Evolutionary conservation across 2,329 filamentous ascomycete genomes (phyloP).

Genomic region (Diaporthe eres): DNA sequence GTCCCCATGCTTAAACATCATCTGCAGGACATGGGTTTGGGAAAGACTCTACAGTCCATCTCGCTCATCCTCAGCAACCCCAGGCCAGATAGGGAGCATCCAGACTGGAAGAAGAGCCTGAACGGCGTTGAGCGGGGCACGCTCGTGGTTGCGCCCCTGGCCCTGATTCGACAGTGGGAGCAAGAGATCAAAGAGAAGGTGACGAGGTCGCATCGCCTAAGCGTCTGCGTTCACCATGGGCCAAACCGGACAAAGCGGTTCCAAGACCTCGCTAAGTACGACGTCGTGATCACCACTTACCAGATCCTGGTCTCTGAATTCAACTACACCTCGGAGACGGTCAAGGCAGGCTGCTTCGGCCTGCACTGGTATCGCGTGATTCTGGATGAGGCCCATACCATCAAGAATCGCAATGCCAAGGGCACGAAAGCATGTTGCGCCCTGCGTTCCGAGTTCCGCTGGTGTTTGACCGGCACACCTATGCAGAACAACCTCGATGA

Average conservation of each 20-base stretch:
- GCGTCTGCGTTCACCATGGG: constrained; percentile 92
- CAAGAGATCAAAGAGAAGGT: constrained; percentile 90
- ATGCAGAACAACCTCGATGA: constrained; percentile 99
- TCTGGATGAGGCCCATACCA: constrained; percentile 95
- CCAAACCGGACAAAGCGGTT: constrained; percentile 84
- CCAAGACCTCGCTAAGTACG: constrained; percentile 84
- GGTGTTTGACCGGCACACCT: constrained; percentile 96
- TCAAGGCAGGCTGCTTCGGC: constrained; percentile 88
- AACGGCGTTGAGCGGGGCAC: constrained; percentile 82
- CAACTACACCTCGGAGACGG: constrained; percentile 73
- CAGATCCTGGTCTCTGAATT: constrained; percentile 95
- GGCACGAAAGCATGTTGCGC: constrained; percentile 93
- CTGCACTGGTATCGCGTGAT: constrained; percentile 96
- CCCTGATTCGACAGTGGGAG: constrained; percentile 98
- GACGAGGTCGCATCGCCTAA: constrained; percentile 75
- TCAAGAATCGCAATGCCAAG: constrained; percentile 98
- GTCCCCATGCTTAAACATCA: background rate
- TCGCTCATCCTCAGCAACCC: constrained; percentile 88
- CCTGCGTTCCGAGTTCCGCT: constrained; percentile 87
- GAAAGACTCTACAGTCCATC: constrained; percentile 96
- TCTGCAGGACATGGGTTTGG: constrained; percentile 87
- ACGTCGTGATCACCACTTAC: constrained; percentile 97
- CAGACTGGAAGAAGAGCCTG: constrained; percentile 77
- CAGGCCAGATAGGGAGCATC: constrained; percentile 73
- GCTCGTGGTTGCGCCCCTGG: constrained; percentile 91